Conservation (phyloP, 176 grass and related monocot species). For the Neostapfia colusana region DNA sequence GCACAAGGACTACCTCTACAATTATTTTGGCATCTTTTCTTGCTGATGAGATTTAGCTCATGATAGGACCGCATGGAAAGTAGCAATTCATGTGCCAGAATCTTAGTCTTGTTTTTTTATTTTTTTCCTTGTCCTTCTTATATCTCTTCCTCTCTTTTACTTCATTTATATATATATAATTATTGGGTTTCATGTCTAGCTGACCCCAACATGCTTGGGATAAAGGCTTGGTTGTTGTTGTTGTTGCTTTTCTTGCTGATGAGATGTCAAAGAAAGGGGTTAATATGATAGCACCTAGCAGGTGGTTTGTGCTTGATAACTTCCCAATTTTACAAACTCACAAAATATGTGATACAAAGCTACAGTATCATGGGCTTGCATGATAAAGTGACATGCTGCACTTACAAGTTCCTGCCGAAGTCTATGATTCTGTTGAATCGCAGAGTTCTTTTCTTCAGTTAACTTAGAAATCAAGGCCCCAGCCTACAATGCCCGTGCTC, state of each 20-base stretch:
- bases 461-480: constrained; percentile 63
- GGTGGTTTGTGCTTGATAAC: not conserved
- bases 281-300: constrained; percentile 14
- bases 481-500: constrained; percentile 42
- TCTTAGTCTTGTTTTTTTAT: too few relatives aligned
- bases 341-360: not conserved
- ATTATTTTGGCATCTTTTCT: not conserved
- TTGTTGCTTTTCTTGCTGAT: too few relatives aligned
- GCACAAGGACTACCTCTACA: not conserved
- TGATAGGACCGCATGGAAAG: too few relatives aligned
- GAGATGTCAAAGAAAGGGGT: not conserved
- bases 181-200: too few relatives aligned
- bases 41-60: too few relatives aligned
- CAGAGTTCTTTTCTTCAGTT: constrained; percentile 66
- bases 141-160: too few relatives aligned
- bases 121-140: too few relatives aligned
- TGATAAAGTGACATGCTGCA: constrained; percentile 23
- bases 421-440: constrained; percentile 67
- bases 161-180: too few relatives aligned
- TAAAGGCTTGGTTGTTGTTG: too few relatives aligned
- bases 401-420: constrained; percentile 72
- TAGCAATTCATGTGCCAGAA: too few relatives aligned
- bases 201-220: too few relatives aligned
- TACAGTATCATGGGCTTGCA: not conserved
- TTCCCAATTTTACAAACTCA: not conserved